phyloP scores from a whole-genome alignment of 2,329 filamentous ascomycete genomes.

The Colletotrichum shisoi region DNA sequence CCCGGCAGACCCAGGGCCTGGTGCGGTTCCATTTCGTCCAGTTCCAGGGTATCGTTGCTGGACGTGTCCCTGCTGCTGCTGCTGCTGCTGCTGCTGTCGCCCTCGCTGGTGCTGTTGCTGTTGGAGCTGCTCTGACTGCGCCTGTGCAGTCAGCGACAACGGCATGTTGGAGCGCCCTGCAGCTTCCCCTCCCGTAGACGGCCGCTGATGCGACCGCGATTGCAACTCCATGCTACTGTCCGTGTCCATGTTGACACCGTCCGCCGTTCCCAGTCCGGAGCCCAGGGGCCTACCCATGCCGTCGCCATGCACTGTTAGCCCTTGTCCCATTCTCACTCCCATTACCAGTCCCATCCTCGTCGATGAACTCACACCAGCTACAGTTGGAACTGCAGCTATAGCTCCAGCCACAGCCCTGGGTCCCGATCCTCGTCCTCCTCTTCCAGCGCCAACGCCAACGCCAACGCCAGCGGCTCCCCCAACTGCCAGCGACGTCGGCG shows the following conservation, averaged over 20 bases:
- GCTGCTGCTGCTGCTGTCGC: neutral
- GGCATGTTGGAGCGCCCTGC: neutral
- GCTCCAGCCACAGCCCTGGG: neutral
- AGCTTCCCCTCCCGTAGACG: constrained; percentile 26
- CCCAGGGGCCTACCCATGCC: constrained; percentile 16
- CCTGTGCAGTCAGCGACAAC: constrained; percentile 30
- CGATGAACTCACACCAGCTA: constrained; percentile 6
- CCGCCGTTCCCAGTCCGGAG: constrained; percentile 5
- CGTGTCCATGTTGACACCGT: constrained; percentile 10
- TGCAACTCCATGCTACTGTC: constrained; percentile 19
- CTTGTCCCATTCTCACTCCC: constrained; percentile 16
- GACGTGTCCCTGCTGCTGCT: constrained; percentile 2
- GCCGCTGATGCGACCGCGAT: constrained; percentile 19
- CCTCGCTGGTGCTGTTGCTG: constrained; percentile 14
- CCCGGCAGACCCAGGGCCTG: neutral
- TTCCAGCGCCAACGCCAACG: too few species aligned
- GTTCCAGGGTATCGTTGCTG: neutral
- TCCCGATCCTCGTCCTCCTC: neutral
- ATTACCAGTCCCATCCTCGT: constrained; percentile 15
- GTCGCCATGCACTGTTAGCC: neutral
- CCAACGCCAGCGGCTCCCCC: neutral
- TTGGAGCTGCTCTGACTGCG: constrained; percentile 11
- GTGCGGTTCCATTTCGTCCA: neutral
- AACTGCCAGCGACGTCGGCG: constrained; percentile 5
- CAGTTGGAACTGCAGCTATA: constrained; percentile 1